Conservation (phyloP, 2,329 filamentous ascomycete genomes). For the Talaromyces sp. region DNA sequence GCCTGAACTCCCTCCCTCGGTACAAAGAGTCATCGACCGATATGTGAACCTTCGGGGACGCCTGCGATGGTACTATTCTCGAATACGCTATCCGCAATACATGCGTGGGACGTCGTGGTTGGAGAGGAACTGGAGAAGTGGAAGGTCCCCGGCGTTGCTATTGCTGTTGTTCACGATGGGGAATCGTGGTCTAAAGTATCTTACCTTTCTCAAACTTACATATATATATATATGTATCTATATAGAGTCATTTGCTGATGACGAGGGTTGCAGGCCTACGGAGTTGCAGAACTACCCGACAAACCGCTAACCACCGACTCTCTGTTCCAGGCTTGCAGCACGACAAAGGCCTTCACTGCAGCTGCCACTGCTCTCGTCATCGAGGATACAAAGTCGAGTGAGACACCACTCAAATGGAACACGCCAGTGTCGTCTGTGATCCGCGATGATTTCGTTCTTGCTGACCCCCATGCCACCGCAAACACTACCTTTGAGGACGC, state of each 20-base stretch:
- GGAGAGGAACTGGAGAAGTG: constrained; percentile 18
- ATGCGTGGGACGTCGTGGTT: constrained; percentile 13
- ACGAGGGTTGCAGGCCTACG: constrained; percentile 19
- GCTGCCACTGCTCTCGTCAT: constrained; percentile 18
- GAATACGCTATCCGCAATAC: neutral
- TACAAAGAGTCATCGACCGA: neutral
- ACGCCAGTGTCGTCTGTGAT: constrained; percentile 32
- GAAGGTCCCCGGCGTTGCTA: constrained; percentile 25
- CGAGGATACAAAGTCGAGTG: constrained; percentile 14
- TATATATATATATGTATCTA: too few relatives aligned
- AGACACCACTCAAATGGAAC: constrained; percentile 24
- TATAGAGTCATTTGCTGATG: neutral
- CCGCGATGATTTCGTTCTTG: constrained; percentile 27
- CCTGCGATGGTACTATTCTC: neutral
- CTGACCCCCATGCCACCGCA: constrained; percentile 20
- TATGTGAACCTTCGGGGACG: neutral
- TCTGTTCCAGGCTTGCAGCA: constrained; percentile 21
- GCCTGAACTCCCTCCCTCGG: neutral
- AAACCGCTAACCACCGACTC: constrained; percentile 18
- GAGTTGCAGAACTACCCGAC: constrained; percentile 20
- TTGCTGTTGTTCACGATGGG: constrained; percentile 22
- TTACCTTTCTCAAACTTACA: neutral
- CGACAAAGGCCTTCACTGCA: constrained; percentile 23
- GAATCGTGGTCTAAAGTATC: constrained; percentile 21
- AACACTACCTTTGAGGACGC: constrained; percentile 28